phyloP scores from a whole-genome alignment of 768 basidiomycete species.

The Boletus insuetus region DNA sequence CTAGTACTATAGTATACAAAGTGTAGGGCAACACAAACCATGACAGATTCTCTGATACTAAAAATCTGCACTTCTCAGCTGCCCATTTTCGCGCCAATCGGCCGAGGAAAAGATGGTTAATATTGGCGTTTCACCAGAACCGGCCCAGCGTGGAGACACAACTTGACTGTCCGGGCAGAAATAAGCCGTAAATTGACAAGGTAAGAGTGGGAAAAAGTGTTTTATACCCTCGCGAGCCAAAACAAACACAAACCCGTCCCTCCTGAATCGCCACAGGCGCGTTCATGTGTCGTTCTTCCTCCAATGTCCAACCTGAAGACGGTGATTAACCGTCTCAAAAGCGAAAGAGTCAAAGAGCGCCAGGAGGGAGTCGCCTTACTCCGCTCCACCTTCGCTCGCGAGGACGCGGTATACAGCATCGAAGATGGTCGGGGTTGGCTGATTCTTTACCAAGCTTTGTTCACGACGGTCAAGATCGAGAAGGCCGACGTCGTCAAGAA shows the following conservation, averaged over 20 bases:
- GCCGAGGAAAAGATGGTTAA: slow-evolving; percentile 44
- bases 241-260: slow-evolving; percentile 28
- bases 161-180: slow-evolving; percentile 75
- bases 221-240: slow-evolving; percentile 28
- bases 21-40: slow-evolving; percentile 36
- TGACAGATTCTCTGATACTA: slow-evolving; percentile 28
- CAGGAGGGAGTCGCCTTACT: slow-evolving; percentile 58
- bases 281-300: not conserved
- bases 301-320: slow-evolving; percentile 43
- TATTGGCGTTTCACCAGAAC: slow-evolving; percentile 81
- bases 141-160: slow-evolving; percentile 62
- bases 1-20: too few relatives aligned
- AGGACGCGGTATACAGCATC: slow-evolving; percentile 40
- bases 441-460: slow-evolving; percentile 69
- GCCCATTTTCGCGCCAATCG: slow-evolving; percentile 57
- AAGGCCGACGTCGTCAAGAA: slow-evolving; percentile 44
- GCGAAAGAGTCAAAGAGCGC: slow-evolving; percentile 68
- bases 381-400: slow-evolving; percentile 48
- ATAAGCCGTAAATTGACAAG: slow-evolving; percentile 42
- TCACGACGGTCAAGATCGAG: slow-evolving; percentile 63
- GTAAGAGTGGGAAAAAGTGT: not conserved
- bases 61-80: slow-evolving; percentile 41
- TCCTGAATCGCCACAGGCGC: slow-evolving; percentile 13
- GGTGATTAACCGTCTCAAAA: slow-evolving; percentile 51
- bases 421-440: slow-evolving; percentile 54